Percentiles rank a stretch among this genome's conserved stretches.
phyloP scores from a whole-genome alignment of 2,329 filamentous ascomycete species.

The Trichophaea hybrida region DNA sequence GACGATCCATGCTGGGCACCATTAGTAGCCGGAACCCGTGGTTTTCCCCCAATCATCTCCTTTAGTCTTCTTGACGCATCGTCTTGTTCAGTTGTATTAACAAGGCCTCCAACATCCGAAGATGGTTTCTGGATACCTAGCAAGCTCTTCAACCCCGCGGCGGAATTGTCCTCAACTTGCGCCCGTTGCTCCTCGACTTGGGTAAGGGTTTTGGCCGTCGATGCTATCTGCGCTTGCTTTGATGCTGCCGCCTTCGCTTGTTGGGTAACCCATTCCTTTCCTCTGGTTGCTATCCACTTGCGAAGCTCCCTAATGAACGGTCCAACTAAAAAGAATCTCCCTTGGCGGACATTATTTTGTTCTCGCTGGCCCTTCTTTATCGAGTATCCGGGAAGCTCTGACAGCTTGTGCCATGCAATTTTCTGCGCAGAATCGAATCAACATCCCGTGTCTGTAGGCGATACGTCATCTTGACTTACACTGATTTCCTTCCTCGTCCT shows the following conservation, averaged over 20 bases:
- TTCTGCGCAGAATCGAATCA: slow-evolving; percentile 35
- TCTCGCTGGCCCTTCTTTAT: slow-evolving; percentile 48
- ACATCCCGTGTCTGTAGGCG: not conserved
- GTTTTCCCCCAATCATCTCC: slow-evolving; percentile 8
- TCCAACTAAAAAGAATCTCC: slow-evolving; percentile 96
- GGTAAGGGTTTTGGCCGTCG: slow-evolving; percentile 15
- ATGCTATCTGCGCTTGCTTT: slow-evolving; percentile 10
- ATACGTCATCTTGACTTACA: slow-evolving; percentile 11
- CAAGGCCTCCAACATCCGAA: not conserved
- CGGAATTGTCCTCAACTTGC: not conserved
- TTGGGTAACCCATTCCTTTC: slow-evolving; percentile 43
- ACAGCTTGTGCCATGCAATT: slow-evolving; percentile 86
- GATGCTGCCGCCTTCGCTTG: slow-evolving; percentile 6
- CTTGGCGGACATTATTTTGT: slow-evolving; percentile 41
- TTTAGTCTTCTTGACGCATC: slow-evolving; percentile 14
- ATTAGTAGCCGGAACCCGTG: not conserved
- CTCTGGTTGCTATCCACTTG: slow-evolving; percentile 77
- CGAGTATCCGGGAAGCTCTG: slow-evolving; percentile 62
- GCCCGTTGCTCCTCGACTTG: slow-evolving; percentile 8
- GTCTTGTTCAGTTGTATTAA: slow-evolving; percentile 7
- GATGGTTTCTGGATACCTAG: slow-evolving; percentile 7
- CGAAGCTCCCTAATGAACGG: slow-evolving; percentile 76
- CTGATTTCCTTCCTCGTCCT: slow-evolving; percentile 94
- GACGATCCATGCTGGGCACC: not conserved
- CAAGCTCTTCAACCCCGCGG: slow-evolving; percentile 12